phyloP scores from a whole-genome alignment of 768 basidiomycete species.

The Suillus americanus region DNA sequence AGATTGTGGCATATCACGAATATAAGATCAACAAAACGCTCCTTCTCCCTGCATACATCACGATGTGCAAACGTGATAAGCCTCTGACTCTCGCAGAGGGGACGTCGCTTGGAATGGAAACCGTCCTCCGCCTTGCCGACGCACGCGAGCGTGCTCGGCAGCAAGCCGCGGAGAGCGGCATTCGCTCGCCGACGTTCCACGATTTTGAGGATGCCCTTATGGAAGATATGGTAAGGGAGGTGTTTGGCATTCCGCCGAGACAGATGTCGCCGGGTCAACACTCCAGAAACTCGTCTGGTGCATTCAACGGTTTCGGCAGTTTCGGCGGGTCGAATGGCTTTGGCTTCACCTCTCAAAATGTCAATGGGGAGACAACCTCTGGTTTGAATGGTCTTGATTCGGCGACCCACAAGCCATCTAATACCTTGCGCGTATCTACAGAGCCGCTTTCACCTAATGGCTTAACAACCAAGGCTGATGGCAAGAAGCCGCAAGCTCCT shows the following conservation, averaged over 20 bases:
- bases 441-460: not conserved
- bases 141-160: slow-evolving; percentile 49
- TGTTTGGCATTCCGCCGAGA: slow-evolving; percentile 24
- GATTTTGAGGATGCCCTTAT: slow-evolving; percentile 27
- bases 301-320: not conserved
- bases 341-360: no score
- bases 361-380: no score
- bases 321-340: not conserved
- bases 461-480: not conserved
- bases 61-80: slow-evolving; percentile 49
- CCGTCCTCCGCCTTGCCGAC: slow-evolving; percentile 47
- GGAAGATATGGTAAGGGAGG: slow-evolving; percentile 27
- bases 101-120: slow-evolving; percentile 54
- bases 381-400: not conserved
- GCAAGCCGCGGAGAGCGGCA: slow-evolving; percentile 32
- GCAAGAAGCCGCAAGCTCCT: not conserved
- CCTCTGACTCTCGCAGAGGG: slow-evolving; percentile 57
- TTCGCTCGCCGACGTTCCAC: slow-evolving; percentile 26
- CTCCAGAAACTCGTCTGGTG: not conserved
- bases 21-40: slow-evolving; percentile 48
- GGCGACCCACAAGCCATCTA: not conserved
- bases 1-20: slow-evolving; percentile 56
- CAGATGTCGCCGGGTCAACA: not conserved
- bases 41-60: slow-evolving; percentile 51
- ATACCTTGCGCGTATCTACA: not conserved